Conservation (phyloP, 2,329 filamentous ascomycete species). For the Microdochium nivale region DNA sequence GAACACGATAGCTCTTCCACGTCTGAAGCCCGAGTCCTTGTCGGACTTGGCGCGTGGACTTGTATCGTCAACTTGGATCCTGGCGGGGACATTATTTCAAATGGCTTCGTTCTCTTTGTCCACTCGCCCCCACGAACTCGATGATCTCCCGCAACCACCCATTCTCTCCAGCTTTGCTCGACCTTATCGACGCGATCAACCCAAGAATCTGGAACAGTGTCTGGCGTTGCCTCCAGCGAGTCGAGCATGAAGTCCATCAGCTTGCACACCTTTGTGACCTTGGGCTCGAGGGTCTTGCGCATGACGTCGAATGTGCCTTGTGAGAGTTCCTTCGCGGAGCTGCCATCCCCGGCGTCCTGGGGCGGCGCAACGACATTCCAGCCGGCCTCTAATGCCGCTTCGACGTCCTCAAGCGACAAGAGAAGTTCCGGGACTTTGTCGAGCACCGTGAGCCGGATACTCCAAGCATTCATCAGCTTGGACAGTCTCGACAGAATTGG, state of each 20-base stretch:
- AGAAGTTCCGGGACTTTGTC: constrained; percentile 65
- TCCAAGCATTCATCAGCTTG: constrained; percentile 70
- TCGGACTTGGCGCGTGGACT: constrained; percentile 15
- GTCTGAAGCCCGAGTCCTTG: constrained; percentile 6
- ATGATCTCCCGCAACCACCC: constrained; percentile 70
- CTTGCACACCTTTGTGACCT: constrained; percentile 61
- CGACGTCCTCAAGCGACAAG: constrained; percentile 54
- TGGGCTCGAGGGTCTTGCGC: constrained; percentile 54
- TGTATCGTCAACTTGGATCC: constrained; percentile 10
- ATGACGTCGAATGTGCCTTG: constrained; percentile 47
- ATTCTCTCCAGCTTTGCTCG: constrained; percentile 70
- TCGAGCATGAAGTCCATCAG: constrained; percentile 82
- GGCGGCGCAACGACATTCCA: constrained; percentile 48
- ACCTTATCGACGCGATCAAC: constrained; percentile 76
- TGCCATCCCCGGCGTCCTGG: constrained; percentile 2
- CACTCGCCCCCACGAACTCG: constrained; percentile 62
- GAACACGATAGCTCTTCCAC: constrained; percentile 1
- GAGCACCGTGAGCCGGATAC: constrained; percentile 64
- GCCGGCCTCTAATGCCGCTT: constrained; percentile 54
- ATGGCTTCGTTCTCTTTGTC: constrained; percentile 12
- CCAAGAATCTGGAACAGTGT: constrained; percentile 81
- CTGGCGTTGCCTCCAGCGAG: constrained; percentile 70
- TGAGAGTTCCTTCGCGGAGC: constrained; percentile 21
- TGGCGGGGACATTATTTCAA: neutral
- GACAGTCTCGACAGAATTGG: constrained; percentile 71